Conservation (phyloP, 2,329 filamentous ascomycete species). For the Nannizziopsis barbatae region DNA sequence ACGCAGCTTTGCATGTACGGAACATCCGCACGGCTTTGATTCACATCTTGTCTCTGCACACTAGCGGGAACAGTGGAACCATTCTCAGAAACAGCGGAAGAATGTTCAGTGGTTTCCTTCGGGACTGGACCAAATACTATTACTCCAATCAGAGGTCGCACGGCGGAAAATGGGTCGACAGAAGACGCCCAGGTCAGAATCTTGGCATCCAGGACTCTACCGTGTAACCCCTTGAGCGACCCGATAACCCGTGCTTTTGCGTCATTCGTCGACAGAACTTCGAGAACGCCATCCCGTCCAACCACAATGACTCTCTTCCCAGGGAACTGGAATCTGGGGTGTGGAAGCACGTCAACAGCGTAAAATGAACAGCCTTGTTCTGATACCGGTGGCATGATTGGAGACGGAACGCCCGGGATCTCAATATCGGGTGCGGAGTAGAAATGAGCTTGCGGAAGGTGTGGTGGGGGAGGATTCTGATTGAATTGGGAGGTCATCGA, state of each 20-base stretch:
- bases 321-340: constrained; percentile 30
- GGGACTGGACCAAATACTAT: constrained; percentile 60
- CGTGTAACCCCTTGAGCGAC: constrained; percentile 63
- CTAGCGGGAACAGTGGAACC: constrained; percentile 26
- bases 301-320: constrained; percentile 58
- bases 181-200: constrained; percentile 59
- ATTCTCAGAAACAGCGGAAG: constrained; percentile 27
- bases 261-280: constrained; percentile 62
- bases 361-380: constrained; percentile 58
- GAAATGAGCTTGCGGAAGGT: constrained; percentile 66
- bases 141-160: constrained; percentile 65
- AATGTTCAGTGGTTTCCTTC: constrained; percentile 34
- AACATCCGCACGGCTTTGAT: constrained; percentile 22
- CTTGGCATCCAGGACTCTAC: constrained; percentile 71
- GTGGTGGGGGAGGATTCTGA: constrained; percentile 48
- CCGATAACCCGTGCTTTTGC: constrained; percentile 59
- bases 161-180: constrained; percentile 41
- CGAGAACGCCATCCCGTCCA: constrained; percentile 68
- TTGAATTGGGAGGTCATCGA: constrained; percentile 29
- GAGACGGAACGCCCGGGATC: constrained; percentile 32
- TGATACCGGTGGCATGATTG: constrained; percentile 10
- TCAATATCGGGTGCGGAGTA: constrained; percentile 66
- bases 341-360: constrained; percentile 60
- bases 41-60: constrained; percentile 19
- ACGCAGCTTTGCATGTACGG: constrained; percentile 68